Base-by-base conservation (phyloP, 169 alveolate genomes). In the Eimeria maxima region DNA sequence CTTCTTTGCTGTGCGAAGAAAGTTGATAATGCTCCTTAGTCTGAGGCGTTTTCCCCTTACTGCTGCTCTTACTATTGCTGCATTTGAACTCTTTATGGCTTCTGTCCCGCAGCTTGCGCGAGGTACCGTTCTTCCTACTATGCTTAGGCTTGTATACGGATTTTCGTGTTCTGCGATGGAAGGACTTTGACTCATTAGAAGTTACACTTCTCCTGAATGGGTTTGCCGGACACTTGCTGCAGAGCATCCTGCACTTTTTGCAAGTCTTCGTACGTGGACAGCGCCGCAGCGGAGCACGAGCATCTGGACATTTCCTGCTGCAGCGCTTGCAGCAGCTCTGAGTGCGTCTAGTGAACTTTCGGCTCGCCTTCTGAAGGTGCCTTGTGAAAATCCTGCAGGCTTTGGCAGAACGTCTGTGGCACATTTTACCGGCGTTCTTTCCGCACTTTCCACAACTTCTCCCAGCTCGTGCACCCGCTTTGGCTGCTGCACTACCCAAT, bases 381-480 rank as follows among this genome's bases (percentile, higher is more conserved):
- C 22, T 83, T 65, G 29, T 33, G 57, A n/a, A 55, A 16, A 18
- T 27, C 55, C 3, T 53, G 57, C 69, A 50, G 74, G 76, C 38
- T 16, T 45, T 29, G 18, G 55, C 76, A 83, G 73, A 55, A 33
- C 14, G n/a, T 55, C 67, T 83, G 27, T 20, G 63, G 44, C 91
- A 83, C 57, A 29, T 27, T 55, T 55, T 47, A 57, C 91, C 53
- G 27, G 74, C 67, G 33, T 53, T 83, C 50, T 55, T 33, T 83
- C 91, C 91, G 16, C 74, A 83, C 42, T 83, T 50, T 2, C 91
- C 91, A 55, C 71, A 83, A 27, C 57, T 13, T 20, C 57, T 83
- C 45, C 71, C 50, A 83, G 38, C 76, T 33, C 33, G 27, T 29
- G 7, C 76, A 73, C 55, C 55, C 29, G 67, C 76, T 38, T 55